Evolutionary conservation across 2,329 filamentous ascomycete genomes (phyloP).

Genomic region (Fusarium tuaranense): DNA sequence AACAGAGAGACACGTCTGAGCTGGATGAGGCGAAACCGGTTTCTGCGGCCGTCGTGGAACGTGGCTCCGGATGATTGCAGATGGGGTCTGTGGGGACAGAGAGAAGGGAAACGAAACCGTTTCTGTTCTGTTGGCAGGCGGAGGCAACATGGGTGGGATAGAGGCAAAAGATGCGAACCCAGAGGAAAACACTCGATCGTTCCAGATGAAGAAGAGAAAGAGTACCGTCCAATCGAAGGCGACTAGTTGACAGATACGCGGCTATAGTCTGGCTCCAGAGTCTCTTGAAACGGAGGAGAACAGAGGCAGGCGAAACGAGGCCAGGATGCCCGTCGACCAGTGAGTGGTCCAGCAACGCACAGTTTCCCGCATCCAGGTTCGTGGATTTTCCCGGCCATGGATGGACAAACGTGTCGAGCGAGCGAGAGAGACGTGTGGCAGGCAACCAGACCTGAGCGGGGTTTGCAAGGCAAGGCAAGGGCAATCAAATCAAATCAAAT

Average conservation of each 20-base stretch:
- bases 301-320: background rate
- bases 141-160: conserved; percentile 7
- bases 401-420: conserved; percentile 15
- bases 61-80: conserved; percentile 36
- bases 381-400: conserved; percentile 33
- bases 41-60: conserved; percentile 36
- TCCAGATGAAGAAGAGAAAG: background rate
- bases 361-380: conserved; percentile 42
- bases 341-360: conserved; percentile 8
- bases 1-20: conserved; percentile 1
- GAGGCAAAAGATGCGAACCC: background rate
- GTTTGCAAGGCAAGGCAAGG: conserved; percentile 30
- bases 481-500: conserved; percentile 26
- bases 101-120: conserved; percentile 21
- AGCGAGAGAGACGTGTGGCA: conserved; percentile 3
- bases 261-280: background rate
- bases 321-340: conserved; percentile 1
- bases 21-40: conserved; percentile 37
- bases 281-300: background rate
- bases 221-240: background rate
- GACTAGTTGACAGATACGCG: background rate
- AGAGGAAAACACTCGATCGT: background rate
- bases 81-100: conserved; percentile 31
- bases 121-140: conserved; percentile 19
- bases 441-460: conserved; percentile 14